Base-by-base conservation (phyloP, 306 rosid genomes). In the Pachyrhizus erosus region DNA sequence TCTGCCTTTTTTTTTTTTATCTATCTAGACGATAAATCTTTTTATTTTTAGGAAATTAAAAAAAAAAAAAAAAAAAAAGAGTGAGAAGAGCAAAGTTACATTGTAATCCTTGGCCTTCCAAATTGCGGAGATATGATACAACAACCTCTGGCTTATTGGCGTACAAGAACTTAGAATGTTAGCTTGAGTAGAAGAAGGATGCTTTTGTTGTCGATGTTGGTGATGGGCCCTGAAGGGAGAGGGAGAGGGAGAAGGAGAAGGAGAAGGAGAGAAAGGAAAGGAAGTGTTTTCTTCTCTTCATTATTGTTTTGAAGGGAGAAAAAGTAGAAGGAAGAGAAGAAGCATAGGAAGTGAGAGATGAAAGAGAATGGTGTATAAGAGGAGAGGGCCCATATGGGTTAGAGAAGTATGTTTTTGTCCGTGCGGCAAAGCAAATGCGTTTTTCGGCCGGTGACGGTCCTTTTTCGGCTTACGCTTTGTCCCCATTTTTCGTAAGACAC, bases 381-480 rank as follows among this genome's bases (percentile, higher is more conserved):
- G 52, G 57, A 60, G 42, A 65, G 78, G 72, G 70, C 55, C 62
- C 67, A 9, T 31, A 4, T 4, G 9, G 24, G 49, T 27, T 9
- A 39, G 66, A 61, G 26, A 42, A 71, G 79, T 31, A 37, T 57
- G 26, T 37, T 82, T 39, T 51, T 62, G 43, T 68, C 77, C 66
- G 21, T 31, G 70, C 11, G 77, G 82, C 64, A 48, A 76, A 58
- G 48, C 65, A 57, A 68, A 45, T 48, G 67, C 61, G 62, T 57
- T 24, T 45, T 17, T 86, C 70, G 89, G 94, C 87, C 90, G 94
- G 90, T 88, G 86, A 84, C 62, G 78, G 79, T 43, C 84, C 79
- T 75, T 91, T 88, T 88, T 87, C 85, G 85, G 78, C 91, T 84
- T 89, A 89, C 81, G 67, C 87, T 82, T 80, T 86, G 90, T 87